Percentiles rank a stretch among this genome's conserved stretches.
phyloP scores from a whole-genome alignment of 441 rosid species.

The Populus hybrid region DNA sequence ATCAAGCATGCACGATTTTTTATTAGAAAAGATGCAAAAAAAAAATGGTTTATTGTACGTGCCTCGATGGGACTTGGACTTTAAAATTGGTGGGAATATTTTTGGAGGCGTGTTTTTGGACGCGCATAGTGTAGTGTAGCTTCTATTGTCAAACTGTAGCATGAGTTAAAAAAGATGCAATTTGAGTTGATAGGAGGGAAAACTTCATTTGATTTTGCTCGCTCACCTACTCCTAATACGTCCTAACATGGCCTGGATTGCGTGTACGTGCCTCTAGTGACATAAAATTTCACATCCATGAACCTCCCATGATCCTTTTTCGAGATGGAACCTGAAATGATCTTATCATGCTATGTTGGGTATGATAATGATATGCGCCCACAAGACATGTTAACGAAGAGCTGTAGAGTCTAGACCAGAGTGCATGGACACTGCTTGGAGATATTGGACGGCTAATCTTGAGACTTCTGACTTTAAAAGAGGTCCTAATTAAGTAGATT shows the following conservation, averaged over 20 bases:
- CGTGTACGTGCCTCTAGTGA: not conserved
- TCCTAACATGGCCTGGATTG: not conserved
- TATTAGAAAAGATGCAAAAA: not conserved
- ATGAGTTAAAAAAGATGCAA: not conserved
- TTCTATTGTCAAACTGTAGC: slow-evolving; percentile 13
- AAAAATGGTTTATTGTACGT: not conserved
- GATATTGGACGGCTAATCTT: too few species aligned
- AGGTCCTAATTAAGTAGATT: too few species aligned
- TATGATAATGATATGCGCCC: not conserved
- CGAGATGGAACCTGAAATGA: not conserved
- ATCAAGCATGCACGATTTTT: not conserved
- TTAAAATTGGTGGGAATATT: slow-evolving; percentile 17
- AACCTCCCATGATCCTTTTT: not conserved
- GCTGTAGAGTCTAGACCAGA: not conserved
- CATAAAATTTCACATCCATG: not conserved
- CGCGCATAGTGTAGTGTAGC: not conserved
- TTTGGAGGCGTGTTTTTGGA: slow-evolving; percentile 22
- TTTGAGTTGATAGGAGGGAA: slow-evolving; percentile 4
- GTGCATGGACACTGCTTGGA: not conserved
- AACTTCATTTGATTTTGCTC: slow-evolving; percentile 36
- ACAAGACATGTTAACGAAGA: not conserved
- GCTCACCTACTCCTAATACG: slow-evolving; percentile 33
- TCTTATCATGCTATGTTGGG: not conserved
- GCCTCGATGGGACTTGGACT: slow-evolving; percentile 26
- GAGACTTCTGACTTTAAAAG: too few species aligned